A percentile compares a stretch with the other conserved stretches of the same genome.
These are phyloP conservation scores for Hypoxylon sp. DNA, from an alignment of 2,329 filamentous ascomycete genomes.

Conservation along the genomic window DNA sequence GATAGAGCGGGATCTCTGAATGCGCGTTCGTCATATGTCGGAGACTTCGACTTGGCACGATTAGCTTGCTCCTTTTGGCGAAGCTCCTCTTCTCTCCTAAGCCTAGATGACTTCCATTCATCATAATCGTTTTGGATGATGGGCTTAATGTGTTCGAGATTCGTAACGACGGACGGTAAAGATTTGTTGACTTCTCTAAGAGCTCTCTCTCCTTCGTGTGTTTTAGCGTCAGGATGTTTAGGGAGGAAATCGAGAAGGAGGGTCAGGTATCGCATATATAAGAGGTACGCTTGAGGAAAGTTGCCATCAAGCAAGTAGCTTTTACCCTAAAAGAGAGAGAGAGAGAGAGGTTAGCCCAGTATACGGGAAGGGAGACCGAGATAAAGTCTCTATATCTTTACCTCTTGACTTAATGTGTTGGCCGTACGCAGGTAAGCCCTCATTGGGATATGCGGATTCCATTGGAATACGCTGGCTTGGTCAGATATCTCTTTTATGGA, in stretches of 20 bases:
- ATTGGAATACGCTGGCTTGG: conserved; percentile 84
- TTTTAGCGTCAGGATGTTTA: conserved; percentile 81
- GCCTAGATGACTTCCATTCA: conserved; percentile 73
- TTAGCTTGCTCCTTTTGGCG: conserved; percentile 39
- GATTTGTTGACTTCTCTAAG: conserved; percentile 68
- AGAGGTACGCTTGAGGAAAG: conserved; percentile 88
- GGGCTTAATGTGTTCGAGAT: conserved; percentile 85
- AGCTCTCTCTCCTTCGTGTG: conserved; percentile 74
- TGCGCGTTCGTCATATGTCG: conserved; percentile 64
- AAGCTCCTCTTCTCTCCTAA: conserved; percentile 55
- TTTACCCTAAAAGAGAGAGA: conserved; percentile 68
- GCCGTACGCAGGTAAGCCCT: conserved; percentile 87
- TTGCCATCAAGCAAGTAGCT: conserved; percentile 91
- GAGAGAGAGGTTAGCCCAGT: conserved; percentile 7
- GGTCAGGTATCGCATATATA: conserved; percentile 89
- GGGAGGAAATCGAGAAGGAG: conserved; percentile 84
- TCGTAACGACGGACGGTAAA: conserved; percentile 72
- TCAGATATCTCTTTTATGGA: conserved; percentile 83
- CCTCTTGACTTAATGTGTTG: conserved; percentile 84
- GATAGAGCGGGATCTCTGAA: conserved; percentile 73
- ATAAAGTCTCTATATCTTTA: conserved; percentile 59
- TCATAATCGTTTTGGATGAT: conserved; percentile 79
- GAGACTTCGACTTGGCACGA: conserved; percentile 33
- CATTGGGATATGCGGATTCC: conserved; percentile 81
- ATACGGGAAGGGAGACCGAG: background rate